phyloP scores from a whole-genome alignment of 2,329 filamentous ascomycete species.

The Teratosphaeriaceae sp. region DNA sequence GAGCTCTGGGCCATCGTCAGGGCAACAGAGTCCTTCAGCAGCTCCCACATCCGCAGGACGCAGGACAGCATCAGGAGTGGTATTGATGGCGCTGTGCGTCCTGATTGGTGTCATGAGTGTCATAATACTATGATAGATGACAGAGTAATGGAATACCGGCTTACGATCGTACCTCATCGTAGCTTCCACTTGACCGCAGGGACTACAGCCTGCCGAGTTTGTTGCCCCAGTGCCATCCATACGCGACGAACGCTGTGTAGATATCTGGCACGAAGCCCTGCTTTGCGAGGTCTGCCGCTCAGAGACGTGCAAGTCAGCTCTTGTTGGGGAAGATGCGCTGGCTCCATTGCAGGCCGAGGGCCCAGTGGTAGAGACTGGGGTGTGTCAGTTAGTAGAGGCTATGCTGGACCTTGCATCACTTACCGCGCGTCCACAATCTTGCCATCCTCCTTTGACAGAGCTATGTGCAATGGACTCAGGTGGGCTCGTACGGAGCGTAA shows the following conservation, averaged over 20 bases:
- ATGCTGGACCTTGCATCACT: slow-evolving; percentile 7
- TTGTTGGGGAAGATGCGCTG: slow-evolving; percentile 22
- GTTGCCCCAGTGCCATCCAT: slow-evolving; percentile 23
- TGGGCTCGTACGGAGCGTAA: not conserved
- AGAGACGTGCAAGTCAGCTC: slow-evolving; percentile 17
- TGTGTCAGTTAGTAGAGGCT: slow-evolving; percentile 1
- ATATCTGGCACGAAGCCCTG: slow-evolving; percentile 25
- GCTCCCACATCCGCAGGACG: not conserved
- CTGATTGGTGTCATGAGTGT: not conserved
- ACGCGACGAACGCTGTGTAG: slow-evolving; percentile 27
- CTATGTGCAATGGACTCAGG: slow-evolving; percentile 11
- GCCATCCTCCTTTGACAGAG: slow-evolving; percentile 39
- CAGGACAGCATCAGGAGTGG: not conserved
- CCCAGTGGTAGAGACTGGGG: slow-evolving; percentile 53
- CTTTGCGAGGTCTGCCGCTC: slow-evolving; percentile 21
- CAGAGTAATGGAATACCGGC: not conserved
- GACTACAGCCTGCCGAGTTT: not conserved
- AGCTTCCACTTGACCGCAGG: too few species aligned
- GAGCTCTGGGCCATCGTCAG: not conserved
- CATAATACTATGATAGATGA: not conserved
- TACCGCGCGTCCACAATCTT: slow-evolving; percentile 46
- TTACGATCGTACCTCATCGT: too few species aligned
- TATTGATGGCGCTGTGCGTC: not conserved
- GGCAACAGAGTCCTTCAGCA: not conserved
- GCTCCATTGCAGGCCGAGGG: slow-evolving; percentile 48